Evolutionary conservation across 257 asterid genomes (phyloP), one percentile per base, ranked within the genome.

Genomic region (Sherardia arvensis): DNA sequence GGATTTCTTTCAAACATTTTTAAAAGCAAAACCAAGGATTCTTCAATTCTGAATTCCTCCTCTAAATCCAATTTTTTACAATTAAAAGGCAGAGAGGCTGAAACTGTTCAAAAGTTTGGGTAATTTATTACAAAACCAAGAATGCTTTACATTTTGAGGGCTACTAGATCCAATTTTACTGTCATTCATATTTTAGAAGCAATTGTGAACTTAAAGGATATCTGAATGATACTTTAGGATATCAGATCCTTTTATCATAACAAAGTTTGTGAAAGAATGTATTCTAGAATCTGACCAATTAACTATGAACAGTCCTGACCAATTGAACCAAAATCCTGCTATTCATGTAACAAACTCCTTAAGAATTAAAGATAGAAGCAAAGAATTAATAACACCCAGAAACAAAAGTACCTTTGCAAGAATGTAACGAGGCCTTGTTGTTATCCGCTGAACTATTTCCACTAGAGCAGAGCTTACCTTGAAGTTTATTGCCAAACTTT

Each of bases 381-480:
- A 49, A 49, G 18, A 25, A 43, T 14, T 12, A n/a, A 54, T 7
- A 28, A 26, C 8, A 15, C 53, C 17, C 15, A 45, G 36, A 67
- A 64, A 20, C 30, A 66, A 53, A 69, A 69, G 55, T 78, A 92
- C 99, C 99, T 92, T 92, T 53, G 99, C 99, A 76, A 92, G 90
- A 71, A 92, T 87, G 74, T 83, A 92, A 17, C 96, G 95, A 58
- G 99, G 99, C 71, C 80, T 84, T 69, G 93, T 77, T 71, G 85
- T 82, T 82, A 87, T 92, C 84, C 83, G 76, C 72, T 77, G 86
- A 40, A 89, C 95, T 76, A 92, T 89, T 74, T 89, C 95, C 77
- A 92, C 97, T 49, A 92, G 80, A 48, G 97, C 94, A 65, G 96
- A 92, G 82, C 99, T 92, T 67, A 89, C 96, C 82, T 87, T 92